A percentile compares a stretch with the other conserved stretches of the same genome.
Conservation (phyloP, 225 moss, liverwort and hornwort species). For the Sphagnum tenellum region DNA sequence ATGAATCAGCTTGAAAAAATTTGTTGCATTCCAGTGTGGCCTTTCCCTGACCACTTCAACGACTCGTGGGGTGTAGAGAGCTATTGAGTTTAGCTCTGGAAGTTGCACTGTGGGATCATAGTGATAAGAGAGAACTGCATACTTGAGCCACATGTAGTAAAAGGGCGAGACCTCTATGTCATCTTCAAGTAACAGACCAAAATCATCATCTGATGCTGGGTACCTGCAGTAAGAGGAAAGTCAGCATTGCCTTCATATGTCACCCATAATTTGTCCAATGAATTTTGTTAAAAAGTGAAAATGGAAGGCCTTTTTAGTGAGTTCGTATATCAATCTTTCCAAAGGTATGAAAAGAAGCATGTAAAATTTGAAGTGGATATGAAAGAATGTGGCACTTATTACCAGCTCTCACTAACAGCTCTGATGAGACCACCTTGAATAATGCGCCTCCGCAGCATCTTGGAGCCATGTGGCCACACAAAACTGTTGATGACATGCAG, state of each 20-base stretch:
- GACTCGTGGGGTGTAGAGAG: conserved; percentile 82
- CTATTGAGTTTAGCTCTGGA: conserved; percentile 83
- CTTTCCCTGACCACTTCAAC: conserved; percentile 93
- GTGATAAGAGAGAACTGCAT: conserved; percentile 69
- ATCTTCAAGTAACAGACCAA: conserved; percentile 79
- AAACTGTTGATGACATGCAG: conserved; percentile 50
- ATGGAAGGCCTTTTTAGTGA: too few relatives aligned
- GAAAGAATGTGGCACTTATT: background rate
- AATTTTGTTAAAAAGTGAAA: too few relatives aligned
- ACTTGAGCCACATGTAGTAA: conserved; percentile 99
- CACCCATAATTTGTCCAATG: background rate
- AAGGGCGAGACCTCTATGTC: conserved; percentile 95
- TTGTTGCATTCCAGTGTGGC: conserved; percentile 79
- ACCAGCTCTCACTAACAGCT: conserved; percentile 98
- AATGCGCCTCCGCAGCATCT: conserved; percentile 63
- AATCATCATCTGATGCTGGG: conserved; percentile 80
- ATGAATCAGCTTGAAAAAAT: conserved; percentile 52
- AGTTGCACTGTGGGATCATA: conserved; percentile 73
- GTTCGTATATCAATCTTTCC: too few relatives aligned
- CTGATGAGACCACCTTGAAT: conserved; percentile 89
- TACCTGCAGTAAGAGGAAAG: conserved; percentile 13
- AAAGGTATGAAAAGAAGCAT: too few relatives aligned
- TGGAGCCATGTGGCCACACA: conserved; percentile 67
- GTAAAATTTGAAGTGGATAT: too few relatives aligned
- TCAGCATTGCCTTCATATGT: background rate